phyloP scores from a whole-genome alignment of 257 asterid genomes.

The Coffea eugenioides region DNA sequence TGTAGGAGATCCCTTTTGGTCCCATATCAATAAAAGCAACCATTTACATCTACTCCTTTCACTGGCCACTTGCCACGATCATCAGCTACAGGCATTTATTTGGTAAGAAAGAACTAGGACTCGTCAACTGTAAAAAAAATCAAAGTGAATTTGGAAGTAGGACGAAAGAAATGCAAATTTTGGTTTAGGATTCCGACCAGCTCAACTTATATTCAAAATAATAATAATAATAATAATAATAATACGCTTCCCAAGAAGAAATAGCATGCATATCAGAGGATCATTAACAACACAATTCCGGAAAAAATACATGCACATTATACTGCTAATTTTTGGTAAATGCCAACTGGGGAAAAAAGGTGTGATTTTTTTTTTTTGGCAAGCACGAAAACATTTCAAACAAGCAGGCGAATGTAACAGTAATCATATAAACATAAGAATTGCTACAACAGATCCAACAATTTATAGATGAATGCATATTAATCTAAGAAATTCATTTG shows the following conservation, averaged over 20 bases:
- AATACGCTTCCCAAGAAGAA: too few species aligned
- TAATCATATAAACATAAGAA: background rate
- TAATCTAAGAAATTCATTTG: too few species aligned
- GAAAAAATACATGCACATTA: background rate
- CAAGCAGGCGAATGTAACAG: background rate
- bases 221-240: too few species aligned
- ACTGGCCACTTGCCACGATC: background rate
- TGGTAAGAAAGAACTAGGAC: background rate
- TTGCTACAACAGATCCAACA: background rate
- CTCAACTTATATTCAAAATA: too few species aligned
- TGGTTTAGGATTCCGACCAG: too few species aligned
- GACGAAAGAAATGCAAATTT: too few species aligned
- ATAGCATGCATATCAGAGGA: too few species aligned
- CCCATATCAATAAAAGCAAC: background rate
- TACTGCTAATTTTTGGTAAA: background rate
- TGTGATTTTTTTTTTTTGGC: background rate
- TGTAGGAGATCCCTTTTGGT: background rate
- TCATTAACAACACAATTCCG: too few species aligned
- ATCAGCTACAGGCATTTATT: background rate
- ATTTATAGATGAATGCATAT: too few species aligned
- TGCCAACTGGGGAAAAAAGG: background rate
- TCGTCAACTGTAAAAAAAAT: too few species aligned
- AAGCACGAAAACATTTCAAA: background rate
- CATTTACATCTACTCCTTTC: background rate
- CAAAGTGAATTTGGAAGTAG: too few species aligned